Evolutionary conservation across 805 yeast species (phyloP), one percentile per base, ranked within the genome.

Genomic region (Wickerhamiella brachini): DNA sequence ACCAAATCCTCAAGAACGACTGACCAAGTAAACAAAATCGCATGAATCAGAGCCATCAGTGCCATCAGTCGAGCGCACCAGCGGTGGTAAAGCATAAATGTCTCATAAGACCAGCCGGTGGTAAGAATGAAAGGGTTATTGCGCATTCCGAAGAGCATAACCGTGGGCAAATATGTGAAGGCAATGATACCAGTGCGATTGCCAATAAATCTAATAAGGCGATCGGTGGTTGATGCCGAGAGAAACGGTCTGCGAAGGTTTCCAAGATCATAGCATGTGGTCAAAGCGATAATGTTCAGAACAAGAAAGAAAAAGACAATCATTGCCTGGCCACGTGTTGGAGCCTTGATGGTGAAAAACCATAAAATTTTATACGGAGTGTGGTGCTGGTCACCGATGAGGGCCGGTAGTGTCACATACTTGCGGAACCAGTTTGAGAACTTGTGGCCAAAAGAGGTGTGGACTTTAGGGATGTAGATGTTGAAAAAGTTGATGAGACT

Each of bases 51-150:
- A 26, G 77, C 62, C 21, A 71, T 65, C 1, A 72, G 51, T 8
- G 66, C 61, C 45, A 70, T 62, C 17, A 71, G 62, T 54, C 85
- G 68, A 1, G 80, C 74, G 12, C 76, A 57, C 73, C 83, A 79
- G 8, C 63, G 53, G 65, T 86, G 95, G 59, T 75, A 76, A 26
- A 71, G 66, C 58, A 78, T 71, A 66, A 85, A 83, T 1, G 82
- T 72, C 13, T 79, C 67, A 57, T 76, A 80, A 0, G 79, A 64
- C 70, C 84, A 72, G 2, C 89, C 86, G 1, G 88, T 75, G 5
- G 81, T 50, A 61, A 67, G 68, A 54, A 76, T 74, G 59, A 85
- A 69, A 20, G 85, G 77, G 60, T 83, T 85, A 63, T 85, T 85
- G 59, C 93, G 70, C 29, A 83, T 82, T 5, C 84, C 80, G 60